phyloP scores from a whole-genome alignment of 306 rosid genomes.

The Inga laurina region DNA sequence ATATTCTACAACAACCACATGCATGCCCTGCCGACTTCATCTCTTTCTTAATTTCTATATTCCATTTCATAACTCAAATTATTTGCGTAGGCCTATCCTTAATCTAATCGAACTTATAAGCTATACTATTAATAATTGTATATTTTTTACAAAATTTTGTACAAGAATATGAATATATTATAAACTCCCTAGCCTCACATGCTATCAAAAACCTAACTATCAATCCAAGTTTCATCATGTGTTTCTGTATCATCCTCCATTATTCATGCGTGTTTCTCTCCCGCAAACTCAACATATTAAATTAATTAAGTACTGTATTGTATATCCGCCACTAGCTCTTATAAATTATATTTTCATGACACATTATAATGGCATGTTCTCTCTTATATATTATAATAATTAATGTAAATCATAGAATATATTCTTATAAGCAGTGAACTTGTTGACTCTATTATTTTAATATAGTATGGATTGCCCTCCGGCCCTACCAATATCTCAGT shows the following conservation, averaged over 20 bases:
- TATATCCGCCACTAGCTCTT: neutral
- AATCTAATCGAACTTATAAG: neutral
- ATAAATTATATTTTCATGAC: neutral
- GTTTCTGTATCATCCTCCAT: neutral
- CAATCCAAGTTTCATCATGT: neutral
- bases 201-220: neutral
- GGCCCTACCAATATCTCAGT: neutral
- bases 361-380: neutral
- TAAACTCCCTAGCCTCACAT: neutral
- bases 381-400: neutral
- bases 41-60: neutral
- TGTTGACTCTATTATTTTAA: neutral
- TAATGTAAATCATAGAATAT: neutral
- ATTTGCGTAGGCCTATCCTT: neutral
- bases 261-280: neutral
- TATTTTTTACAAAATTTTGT: neutral
- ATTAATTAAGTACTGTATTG: neutral
- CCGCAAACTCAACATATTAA: neutral
- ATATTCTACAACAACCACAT: constrained; percentile 27
- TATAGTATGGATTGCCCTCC: neutral
- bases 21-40: neutral
- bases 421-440: neutral
- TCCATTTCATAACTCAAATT: neutral
- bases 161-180: neutral
- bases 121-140: neutral